Conservation (phyloP, 345 rosid genomes). For the Microcos paniculata region DNA sequence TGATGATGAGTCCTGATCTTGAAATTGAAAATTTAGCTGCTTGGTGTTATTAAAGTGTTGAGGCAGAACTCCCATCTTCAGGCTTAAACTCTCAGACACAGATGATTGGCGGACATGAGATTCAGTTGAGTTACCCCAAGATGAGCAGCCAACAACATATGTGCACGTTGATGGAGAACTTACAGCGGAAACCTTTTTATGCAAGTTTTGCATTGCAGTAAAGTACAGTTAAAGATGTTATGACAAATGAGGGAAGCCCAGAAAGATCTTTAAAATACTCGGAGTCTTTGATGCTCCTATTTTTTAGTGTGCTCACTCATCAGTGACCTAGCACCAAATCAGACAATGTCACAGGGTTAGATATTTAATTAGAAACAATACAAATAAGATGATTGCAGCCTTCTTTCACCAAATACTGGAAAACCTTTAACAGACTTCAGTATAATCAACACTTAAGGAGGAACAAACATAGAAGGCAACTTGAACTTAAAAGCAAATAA, state of each 20-base stretch:
- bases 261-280: slow-evolving; percentile 17
- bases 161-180: slow-evolving; percentile 28
- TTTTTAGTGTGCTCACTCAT: background rate
- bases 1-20: slow-evolving; percentile 68
- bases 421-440: background rate
- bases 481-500: background rate
- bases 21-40: slow-evolving; percentile 47
- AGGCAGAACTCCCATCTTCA: slow-evolving; percentile 46
- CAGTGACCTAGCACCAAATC: slow-evolving; percentile 7
- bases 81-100: slow-evolving; percentile 42
- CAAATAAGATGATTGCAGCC: background rate
- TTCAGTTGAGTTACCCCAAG: slow-evolving; percentile 41
- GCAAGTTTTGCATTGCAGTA: slow-evolving; percentile 40
- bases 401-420: background rate
- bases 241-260: slow-evolving; percentile 7
- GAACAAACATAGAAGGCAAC: background rate
- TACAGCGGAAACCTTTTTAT: slow-evolving; percentile 35
- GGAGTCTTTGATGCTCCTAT: background rate
- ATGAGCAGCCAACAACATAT: slow-evolving; percentile 38
- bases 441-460: background rate
- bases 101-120: slow-evolving; percentile 26
- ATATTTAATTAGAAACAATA: background rate
- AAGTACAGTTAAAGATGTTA: background rate
- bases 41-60: slow-evolving; percentile 37
- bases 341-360: slow-evolving; percentile 1